Percentiles rank a stretch among this genome's conserved stretches.
Evolutionary conservation across 2,329 filamentous ascomycete genomes (phyloP).

Genomic region (Apiospora hydei): DNA sequence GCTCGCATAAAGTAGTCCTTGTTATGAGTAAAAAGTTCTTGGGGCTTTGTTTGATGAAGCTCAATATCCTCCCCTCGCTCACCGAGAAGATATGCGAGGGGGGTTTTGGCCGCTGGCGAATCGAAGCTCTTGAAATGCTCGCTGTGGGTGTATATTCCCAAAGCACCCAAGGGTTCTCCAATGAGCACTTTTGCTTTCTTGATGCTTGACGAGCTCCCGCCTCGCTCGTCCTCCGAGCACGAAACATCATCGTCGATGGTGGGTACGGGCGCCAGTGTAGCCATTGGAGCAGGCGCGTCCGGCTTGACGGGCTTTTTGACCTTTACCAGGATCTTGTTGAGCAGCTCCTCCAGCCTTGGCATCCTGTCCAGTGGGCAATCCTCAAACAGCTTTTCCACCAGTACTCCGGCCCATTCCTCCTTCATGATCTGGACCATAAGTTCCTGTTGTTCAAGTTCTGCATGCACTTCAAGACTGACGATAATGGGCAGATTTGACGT

Average conservation of each 20-base stretch:
- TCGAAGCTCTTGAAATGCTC: constrained; percentile 80
- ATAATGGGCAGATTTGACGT: constrained; percentile 83
- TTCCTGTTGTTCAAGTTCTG: constrained; percentile 81
- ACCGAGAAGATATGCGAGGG: constrained; percentile 85
- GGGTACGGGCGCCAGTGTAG: constrained; percentile 41
- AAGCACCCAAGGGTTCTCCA: constrained; percentile 71
- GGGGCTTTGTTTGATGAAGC: constrained; percentile 67
- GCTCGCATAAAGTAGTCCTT: constrained; percentile 87
- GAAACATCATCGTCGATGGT: constrained; percentile 48
- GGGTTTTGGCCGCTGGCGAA: constrained; percentile 66
- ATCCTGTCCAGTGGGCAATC: constrained; percentile 62
- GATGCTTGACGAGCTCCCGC: constrained; percentile 28
- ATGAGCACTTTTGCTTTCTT: constrained; percentile 67
- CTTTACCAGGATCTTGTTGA: constrained; percentile 83
- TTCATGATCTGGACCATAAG: constrained; percentile 95
- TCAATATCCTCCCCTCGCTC: constrained; percentile 77
- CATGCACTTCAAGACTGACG: constrained; percentile 91
- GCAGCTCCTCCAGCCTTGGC: constrained; percentile 74
- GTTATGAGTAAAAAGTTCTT: constrained; percentile 86
- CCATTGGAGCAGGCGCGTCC: constrained; percentile 42
- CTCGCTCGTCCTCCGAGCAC: constrained; percentile 53
- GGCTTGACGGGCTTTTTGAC: constrained; percentile 64
- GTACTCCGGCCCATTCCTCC: constrained; percentile 79
- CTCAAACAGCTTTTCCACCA: constrained; percentile 68
- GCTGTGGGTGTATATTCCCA: constrained; percentile 88